A percentile compares a stretch with the other conserved stretches of the same genome.
phyloP scores from a whole-genome alignment of 495 filamentous ascomycete species.

The Hypoxylon rickii region DNA sequence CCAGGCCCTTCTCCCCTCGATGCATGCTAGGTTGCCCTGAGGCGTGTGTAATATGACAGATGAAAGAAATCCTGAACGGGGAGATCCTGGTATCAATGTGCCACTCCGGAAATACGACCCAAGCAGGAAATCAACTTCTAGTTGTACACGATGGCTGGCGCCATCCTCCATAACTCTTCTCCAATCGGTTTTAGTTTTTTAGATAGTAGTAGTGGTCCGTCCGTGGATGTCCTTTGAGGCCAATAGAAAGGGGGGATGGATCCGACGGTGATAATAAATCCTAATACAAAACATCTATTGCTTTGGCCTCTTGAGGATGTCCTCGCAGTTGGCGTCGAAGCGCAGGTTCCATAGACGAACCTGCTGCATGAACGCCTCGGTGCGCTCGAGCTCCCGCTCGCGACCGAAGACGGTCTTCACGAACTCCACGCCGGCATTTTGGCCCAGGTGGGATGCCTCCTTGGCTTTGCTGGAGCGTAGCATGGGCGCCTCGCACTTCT shows the following conservation, averaged over 20 bases:
- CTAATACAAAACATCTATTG: constrained; percentile 39
- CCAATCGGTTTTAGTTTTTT: constrained; percentile 20
- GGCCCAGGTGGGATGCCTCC: constrained; percentile 78
- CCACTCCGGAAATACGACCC: constrained; percentile 37
- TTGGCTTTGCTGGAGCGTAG: constrained; percentile 60
- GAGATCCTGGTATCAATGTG: constrained; percentile 36
- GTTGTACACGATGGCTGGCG: constrained; percentile 38
- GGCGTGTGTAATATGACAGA: constrained; percentile 43
- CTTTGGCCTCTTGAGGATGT: constrained; percentile 70
- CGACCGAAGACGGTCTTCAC: constrained; percentile 95
- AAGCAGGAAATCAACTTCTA: constrained; percentile 35
- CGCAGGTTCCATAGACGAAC: constrained; percentile 93
- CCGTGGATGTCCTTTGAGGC: constrained; percentile 10
- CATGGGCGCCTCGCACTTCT: constrained; percentile 92
- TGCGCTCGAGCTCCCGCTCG: constrained; percentile 87
- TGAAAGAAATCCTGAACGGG: constrained; percentile 33
- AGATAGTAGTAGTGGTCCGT: constrained; percentile 20
- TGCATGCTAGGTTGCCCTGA: constrained; percentile 39
- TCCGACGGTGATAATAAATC: constrained; percentile 5
- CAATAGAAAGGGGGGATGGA: neutral
- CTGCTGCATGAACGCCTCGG: constrained; percentile 92
- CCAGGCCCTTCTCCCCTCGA: constrained; percentile 36
- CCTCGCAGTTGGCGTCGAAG: constrained; percentile 96
- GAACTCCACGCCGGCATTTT: constrained; percentile 93
- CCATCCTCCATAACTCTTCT: constrained; percentile 32